Conservation (phyloP, 768 basidiomycete species). For the Suillus hirtellus region DNA sequence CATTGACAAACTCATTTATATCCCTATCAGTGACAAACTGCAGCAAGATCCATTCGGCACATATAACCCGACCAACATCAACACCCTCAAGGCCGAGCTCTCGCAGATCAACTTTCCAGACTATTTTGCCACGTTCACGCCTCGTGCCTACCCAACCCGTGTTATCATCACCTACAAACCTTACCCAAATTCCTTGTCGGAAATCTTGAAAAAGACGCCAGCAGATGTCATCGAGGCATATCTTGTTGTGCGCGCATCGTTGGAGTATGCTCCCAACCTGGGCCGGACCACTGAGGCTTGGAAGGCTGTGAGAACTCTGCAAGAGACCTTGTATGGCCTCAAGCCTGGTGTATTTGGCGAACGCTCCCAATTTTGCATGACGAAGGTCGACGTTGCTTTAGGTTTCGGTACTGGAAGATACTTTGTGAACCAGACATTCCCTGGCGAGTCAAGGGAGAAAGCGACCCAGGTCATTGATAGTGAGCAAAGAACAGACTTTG, state of each 20-base stretch:
- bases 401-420: slow-evolving; percentile 91
- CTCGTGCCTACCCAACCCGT: slow-evolving; percentile 69
- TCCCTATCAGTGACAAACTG: slow-evolving; percentile 55
- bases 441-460: slow-evolving; percentile 73
- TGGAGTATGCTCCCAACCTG: slow-evolving; percentile 67
- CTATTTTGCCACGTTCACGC: slow-evolving; percentile 87
- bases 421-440: slow-evolving; percentile 85
- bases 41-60: slow-evolving; percentile 81
- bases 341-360: slow-evolving; percentile 86
- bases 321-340: slow-evolving; percentile 77
- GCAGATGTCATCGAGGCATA: slow-evolving; percentile 83
- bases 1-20: background rate
- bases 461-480: slow-evolving; percentile 83
- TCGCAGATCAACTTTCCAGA: slow-evolving; percentile 78
- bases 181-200: slow-evolving; percentile 66
- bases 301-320: slow-evolving; percentile 68
- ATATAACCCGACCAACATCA: slow-evolving; percentile 81
- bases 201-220: slow-evolving; percentile 66
- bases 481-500: slow-evolving; percentile 28
- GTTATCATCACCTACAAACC: slow-evolving; percentile 84
- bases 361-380: slow-evolving; percentile 81
- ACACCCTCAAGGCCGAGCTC: slow-evolving; percentile 66
- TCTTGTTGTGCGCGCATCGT: slow-evolving; percentile 74
- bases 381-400: slow-evolving; percentile 65
- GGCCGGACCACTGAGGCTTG: slow-evolving; percentile 77